Percentiles rank a stretch among this genome's conserved stretches.
phyloP scores from a whole-genome alignment of 169 alveolate species.

The Toxoplasma gondii region DNA sequence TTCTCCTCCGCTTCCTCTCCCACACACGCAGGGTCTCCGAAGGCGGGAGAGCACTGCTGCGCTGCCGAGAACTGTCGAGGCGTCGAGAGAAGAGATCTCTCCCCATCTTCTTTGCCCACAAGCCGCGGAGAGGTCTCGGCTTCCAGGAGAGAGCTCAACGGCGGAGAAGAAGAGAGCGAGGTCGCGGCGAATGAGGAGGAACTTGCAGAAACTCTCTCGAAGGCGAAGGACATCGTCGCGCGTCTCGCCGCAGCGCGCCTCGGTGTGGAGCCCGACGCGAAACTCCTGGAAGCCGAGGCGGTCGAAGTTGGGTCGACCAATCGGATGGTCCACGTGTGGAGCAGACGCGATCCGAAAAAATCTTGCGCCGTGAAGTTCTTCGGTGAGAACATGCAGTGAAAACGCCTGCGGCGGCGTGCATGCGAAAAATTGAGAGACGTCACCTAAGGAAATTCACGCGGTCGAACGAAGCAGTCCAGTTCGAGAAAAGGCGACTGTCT shows the following conservation, averaged over 20 bases:
- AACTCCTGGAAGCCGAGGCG: not conserved
- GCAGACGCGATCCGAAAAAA: not conserved
- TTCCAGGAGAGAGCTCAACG: not conserved
- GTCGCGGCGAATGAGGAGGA: not conserved
- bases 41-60: no score
- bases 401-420: not conserved
- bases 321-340: conserved; percentile 33
- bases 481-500: no score
- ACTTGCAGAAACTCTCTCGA: not conserved
- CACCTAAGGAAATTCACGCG: not conserved
- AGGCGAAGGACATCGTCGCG: not conserved
- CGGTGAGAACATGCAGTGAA: not conserved
- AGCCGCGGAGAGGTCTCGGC: no score
- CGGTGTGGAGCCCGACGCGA: not conserved
- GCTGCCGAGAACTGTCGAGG: no score
- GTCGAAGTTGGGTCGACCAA: conserved; percentile 2
- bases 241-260: not conserved
- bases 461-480: no score
- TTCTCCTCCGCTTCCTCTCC: not conserved
- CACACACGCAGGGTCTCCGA: no score
- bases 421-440: not conserved
- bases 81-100: no score
- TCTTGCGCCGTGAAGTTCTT: conserved; percentile 34
- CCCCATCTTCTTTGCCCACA: no score
- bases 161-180: not conserved